A percentile compares a stretch with the other conserved stretches of the same genome.
Evolutionary conservation across 805 yeast species (phyloP).

Genomic region (Sugiyamaella valdiviana): DNA sequence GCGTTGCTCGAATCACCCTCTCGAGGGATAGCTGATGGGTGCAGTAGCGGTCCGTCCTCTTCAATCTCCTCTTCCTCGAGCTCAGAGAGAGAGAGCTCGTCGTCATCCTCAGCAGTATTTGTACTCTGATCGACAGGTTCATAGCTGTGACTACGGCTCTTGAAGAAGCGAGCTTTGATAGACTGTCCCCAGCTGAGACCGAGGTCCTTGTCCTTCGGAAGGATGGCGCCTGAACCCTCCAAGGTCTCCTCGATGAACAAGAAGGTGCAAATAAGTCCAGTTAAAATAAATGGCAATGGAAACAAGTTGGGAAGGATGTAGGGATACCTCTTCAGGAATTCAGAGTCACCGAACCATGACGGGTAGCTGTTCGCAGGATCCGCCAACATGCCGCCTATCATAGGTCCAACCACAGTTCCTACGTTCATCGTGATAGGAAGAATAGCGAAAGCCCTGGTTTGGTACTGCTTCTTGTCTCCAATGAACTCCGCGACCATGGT

Average conservation of each 20-base stretch:
- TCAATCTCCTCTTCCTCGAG: conserved; percentile 6
- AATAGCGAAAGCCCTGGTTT: conserved; percentile 55
- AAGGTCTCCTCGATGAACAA: conserved; percentile 24
- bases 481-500: conserved; percentile 53
- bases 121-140: conserved; percentile 2
- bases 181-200: conserved; percentile 19
- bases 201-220: conserved; percentile 16
- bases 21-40: not conserved
- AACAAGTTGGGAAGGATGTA: conserved; percentile 48
- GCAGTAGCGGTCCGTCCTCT: conserved; percentile 1
- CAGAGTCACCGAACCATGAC: conserved; percentile 22
- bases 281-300: conserved; percentile 36
- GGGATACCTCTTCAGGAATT: conserved; percentile 35
- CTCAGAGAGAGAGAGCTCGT: conserved; percentile 6
- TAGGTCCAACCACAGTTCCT: conserved; percentile 55
- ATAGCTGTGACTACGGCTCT: not conserved
- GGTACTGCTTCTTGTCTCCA: conserved; percentile 50
- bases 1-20: not conserved
- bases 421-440: conserved; percentile 54
- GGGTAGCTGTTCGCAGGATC: conserved; percentile 35
- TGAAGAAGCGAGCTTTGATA: conserved; percentile 8
- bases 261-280: conserved; percentile 16
- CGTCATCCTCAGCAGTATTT: conserved; percentile 9
- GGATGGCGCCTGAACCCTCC: conserved; percentile 10
- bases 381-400: conserved; percentile 49